phyloP scores from a whole-genome alignment of 495 filamentous ascomycete genomes.

The Penicillium atrosanguineum region DNA sequence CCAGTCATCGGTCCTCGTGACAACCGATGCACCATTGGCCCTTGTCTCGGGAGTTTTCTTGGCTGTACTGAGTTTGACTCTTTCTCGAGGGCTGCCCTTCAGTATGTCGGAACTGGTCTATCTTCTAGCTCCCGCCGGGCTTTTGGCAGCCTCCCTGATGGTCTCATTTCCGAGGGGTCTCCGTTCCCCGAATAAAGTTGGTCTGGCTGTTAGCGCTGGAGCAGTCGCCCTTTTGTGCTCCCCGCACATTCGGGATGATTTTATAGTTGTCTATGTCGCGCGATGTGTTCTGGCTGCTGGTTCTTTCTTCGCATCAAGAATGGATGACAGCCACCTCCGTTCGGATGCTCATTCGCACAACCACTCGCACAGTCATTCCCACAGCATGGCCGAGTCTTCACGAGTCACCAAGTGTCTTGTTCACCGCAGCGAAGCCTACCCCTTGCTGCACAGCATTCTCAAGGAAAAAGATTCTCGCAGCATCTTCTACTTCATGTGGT shows the following conservation, averaged over 20 bases:
- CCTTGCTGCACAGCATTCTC: slow-evolving; percentile 79
- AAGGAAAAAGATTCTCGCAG: slow-evolving; percentile 89
- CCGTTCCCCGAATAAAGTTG: slow-evolving; percentile 34
- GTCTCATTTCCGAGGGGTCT: slow-evolving; percentile 23
- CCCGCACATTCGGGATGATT: slow-evolving; percentile 30
- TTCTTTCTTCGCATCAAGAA: slow-evolving; percentile 37
- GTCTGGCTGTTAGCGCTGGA: slow-evolving; percentile 31
- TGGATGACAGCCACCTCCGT: slow-evolving; percentile 35
- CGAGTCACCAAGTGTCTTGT: slow-evolving; percentile 65
- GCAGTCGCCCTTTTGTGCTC: slow-evolving; percentile 36
- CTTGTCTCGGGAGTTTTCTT: slow-evolving; percentile 27
- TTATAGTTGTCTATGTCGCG: slow-evolving; percentile 28
- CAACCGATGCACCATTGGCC: slow-evolving; percentile 31
- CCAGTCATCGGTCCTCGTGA: slow-evolving; percentile 14
- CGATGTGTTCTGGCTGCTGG: slow-evolving; percentile 29
- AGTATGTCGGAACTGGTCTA: slow-evolving; percentile 23
- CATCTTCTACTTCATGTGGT: slow-evolving; percentile 97
- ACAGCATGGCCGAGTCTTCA: slow-evolving; percentile 41
- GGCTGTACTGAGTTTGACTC: slow-evolving; percentile 17
- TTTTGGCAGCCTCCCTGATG: slow-evolving; percentile 32
- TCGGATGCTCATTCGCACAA: slow-evolving; percentile 31
- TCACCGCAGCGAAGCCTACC: slow-evolving; percentile 61
- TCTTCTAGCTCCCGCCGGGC: slow-evolving; percentile 22
- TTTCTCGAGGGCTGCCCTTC: slow-evolving; percentile 25
- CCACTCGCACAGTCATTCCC: slow-evolving; percentile 40